phyloP scores from a whole-genome alignment of 177 flowering plant species.

The Vitis hybrid region DNA sequence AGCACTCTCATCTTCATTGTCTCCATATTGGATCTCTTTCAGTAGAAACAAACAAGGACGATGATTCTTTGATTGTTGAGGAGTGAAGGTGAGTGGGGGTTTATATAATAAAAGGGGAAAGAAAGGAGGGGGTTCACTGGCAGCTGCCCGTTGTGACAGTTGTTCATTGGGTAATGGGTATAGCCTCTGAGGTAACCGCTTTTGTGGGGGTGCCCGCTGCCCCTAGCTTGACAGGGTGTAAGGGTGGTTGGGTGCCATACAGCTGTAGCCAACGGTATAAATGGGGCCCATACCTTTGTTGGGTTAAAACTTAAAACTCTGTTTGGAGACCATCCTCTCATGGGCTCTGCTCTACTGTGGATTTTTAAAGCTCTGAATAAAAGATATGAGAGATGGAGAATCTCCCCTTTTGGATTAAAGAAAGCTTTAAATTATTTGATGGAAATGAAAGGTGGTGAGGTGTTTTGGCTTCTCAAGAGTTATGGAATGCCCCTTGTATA shows the following conservation, averaged over 20 bases:
- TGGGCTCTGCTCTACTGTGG: not conserved
- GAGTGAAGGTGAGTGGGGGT: not conserved
- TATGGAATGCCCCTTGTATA: too few species aligned
- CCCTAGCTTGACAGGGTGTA: conserved; percentile 15
- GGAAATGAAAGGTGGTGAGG: too few species aligned
- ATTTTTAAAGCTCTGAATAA: not conserved
- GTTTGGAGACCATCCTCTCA: not conserved
- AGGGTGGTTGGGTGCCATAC: not conserved
- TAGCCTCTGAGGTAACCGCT: too few species aligned
- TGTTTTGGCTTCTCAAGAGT: too few species aligned
- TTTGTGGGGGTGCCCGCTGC: not conserved
- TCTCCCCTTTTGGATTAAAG: too few species aligned
- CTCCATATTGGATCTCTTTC: conserved; percentile 21
- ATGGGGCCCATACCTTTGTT: not conserved
- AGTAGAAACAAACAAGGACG: not conserved
- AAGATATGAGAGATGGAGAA: not conserved
- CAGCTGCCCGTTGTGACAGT: conserved; percentile 1
- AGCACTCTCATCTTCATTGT: conserved; percentile 31
- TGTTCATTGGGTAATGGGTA: not conserved
- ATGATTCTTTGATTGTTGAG: not conserved
- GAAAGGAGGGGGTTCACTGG: not conserved
- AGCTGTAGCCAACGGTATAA: conserved; percentile 20
- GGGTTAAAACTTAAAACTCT: not conserved
- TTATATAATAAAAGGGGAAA: not conserved
- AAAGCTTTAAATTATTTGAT: too few species aligned